Evolutionary conservation across 768 basidiomycete species (phyloP).

Genomic region (Mycena vulgaris): DNA sequence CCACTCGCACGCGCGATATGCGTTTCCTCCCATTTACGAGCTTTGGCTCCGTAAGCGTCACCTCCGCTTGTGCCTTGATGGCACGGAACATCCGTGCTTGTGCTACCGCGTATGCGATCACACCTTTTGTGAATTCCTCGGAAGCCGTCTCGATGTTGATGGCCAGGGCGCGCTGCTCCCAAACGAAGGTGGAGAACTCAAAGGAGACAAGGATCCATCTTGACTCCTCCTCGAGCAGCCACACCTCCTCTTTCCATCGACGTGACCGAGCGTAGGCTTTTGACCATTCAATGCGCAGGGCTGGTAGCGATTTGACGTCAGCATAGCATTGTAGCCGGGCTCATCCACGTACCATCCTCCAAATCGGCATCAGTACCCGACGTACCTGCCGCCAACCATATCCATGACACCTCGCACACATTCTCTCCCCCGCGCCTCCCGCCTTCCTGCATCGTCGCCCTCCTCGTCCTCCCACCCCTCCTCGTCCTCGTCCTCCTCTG

Average conservation of each 20-base stretch:
- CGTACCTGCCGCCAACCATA: not conserved
- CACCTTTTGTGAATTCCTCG: not conserved
- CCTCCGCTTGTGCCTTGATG: not conserved
- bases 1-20: not conserved
- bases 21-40: not conserved
- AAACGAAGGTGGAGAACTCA: constrained; percentile 18
- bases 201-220: constrained; percentile 3
- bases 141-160: not conserved
- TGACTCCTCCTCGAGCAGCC: constrained; percentile 28
- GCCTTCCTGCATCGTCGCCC: not conserved
- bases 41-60: constrained; percentile 1
- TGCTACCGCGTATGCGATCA: constrained; percentile 4
- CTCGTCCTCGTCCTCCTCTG: not conserved
- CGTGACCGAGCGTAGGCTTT: constrained; percentile 2
- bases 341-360: constrained; percentile 1
- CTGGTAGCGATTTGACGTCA: not conserved
- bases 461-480: not conserved
- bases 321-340: too few relatives aligned
- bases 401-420: constrained; percentile 1
- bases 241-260: constrained; percentile 27
- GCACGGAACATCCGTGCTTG: constrained; percentile 11
- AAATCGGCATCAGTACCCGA: constrained; percentile 1
- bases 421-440: not conserved
- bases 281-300: constrained; percentile 29
- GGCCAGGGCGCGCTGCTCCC: constrained; percentile 3